Base-by-base conservation (phyloP, 1,284 basidiomycete genomes). In the Tetrapyrgos nigripes region DNA sequence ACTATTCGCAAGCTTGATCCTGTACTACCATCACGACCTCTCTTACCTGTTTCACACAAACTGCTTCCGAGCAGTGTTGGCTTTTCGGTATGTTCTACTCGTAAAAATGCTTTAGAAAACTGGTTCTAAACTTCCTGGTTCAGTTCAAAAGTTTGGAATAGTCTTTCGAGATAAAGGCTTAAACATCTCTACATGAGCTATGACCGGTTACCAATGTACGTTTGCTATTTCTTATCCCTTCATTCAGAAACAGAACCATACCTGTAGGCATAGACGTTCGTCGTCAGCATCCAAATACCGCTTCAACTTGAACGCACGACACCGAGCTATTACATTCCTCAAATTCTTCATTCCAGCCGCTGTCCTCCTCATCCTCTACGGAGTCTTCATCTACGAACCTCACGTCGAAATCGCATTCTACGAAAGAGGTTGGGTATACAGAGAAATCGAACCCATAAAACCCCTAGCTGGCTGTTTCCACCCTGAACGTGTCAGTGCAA, bases 391-490 rank as follows among this genome's bases (percentile, higher is more conserved):
- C 28, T 94, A 87, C 76, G 90, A 96, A 70, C 83, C 91, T 3
- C 93, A 95, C 70, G 73, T 96, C 64, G 94, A 96, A 74, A 76
- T 95, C 23, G 80, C 87, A 24, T 83, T 93, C 64, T 94, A 93
- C 73, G 81, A 83, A 63, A 83, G 89, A 27, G 75, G 78, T 48
- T 96, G 94, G 93, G 80, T 95, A 33, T 72, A 81, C 57, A 71
- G 80, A 27, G 90, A 94, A 66, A 84, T 96, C 40, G 76, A 84
- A 10, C 74, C 82, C n/a, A 70, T 91, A 13, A 74, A 75, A 1
- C 81, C 86, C 2, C 79, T 94, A 17, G 76, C 84, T 3, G 91
- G 91, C 3, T 95, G 94, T 74, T 96, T 96, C 74, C 72, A 86
- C 61, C 73, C 83, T 1, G 68, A 74, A 31, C 78, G 78, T 27